Percentiles rank a stretch among this genome's conserved stretches.
These are phyloP conservation scores for Podospora didyma DNA, from an alignment of 495 filamentous ascomycete genomes.

Conservation along the genomic window DNA sequence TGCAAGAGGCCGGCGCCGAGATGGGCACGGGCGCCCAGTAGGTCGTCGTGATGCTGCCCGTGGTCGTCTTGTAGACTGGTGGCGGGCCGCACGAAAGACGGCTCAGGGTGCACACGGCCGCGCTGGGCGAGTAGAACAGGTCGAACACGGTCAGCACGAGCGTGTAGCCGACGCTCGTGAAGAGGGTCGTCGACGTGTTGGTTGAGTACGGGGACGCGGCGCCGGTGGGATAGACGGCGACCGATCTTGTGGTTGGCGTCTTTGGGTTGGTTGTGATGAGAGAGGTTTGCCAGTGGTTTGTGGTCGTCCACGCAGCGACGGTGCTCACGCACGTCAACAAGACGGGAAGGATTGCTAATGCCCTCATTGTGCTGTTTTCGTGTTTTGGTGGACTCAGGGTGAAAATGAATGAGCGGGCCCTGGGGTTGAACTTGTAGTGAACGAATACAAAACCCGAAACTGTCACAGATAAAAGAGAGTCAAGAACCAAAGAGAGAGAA, in stretches of 20 bases:
- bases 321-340: neutral
- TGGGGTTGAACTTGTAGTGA: neutral
- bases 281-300: constrained; percentile 1
- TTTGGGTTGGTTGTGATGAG: neutral
- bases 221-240: constrained; percentile 3
- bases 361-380: neutral
- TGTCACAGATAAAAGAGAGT: no score
- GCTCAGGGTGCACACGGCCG: neutral
- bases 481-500: no score
- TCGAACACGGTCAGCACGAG: neutral
- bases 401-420: neutral
- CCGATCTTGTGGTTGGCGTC: neutral
- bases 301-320: neutral
- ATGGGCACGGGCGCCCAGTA: constrained; percentile 4
- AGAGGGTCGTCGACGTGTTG: constrained; percentile 3
- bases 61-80: neutral
- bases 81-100: neutral
- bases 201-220: neutral
- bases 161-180: constrained; percentile 1
- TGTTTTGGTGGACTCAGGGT: neutral
- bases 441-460: no score
- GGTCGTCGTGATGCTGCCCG: constrained; percentile 4
- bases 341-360: neutral
- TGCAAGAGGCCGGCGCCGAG: neutral
- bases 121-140: neutral